Base-by-base conservation (phyloP, 2,329 filamentous ascomycete species). In the Fusarium ramigenum region DNA sequence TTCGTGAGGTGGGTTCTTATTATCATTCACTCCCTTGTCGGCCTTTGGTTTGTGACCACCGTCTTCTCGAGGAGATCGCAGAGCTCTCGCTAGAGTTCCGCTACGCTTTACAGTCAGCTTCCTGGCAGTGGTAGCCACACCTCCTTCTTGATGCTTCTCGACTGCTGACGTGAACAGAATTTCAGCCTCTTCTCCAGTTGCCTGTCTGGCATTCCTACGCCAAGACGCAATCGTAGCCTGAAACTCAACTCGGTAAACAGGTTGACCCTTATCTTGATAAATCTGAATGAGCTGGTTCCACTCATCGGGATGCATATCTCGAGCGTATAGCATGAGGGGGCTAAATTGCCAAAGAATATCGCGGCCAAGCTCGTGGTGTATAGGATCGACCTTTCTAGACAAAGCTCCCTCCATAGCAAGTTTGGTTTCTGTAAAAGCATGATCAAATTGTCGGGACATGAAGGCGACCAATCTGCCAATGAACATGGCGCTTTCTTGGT, bases 71-170 rank as follows among this genome's bases (percentile, higher is more conserved):
- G 91, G 91, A 53, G 90, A 91, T 40, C 93, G 90, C 57, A 96
- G 85, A 53, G 88, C 90, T 77, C 93, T 92, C 28, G 93, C 93
- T 63, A 96, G 84, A 6, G 94, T 98, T 82, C 97, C 95, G 73
- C 94, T 96, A 79, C 95, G 90, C 86, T 97, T 97, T 60, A 98
- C 95, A 0, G 96, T 98, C 69, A 98, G 84, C 82, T 97, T 97
- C 70, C 95, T 90, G 15, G 95, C 95, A 12, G 93, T 92, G 44
- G 90, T 91, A 25, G 75, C 73, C 54, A 93, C 89, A 66, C 93
- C 89, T 70, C 93, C 89, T 77, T 97, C 93, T 59, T 93, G 91
- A 78, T 98, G 95, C 79, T 97, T 97, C 79, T 98, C 95, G 36
- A 85, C 82, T 78, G 93, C 92, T 5, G 92, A 89, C 1, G 95